Evolutionary conservation across 2,329 filamentous ascomycete species (phyloP), one percentile per base, ranked within the genome.

Genomic region (Alternaria infectoria): DNA sequence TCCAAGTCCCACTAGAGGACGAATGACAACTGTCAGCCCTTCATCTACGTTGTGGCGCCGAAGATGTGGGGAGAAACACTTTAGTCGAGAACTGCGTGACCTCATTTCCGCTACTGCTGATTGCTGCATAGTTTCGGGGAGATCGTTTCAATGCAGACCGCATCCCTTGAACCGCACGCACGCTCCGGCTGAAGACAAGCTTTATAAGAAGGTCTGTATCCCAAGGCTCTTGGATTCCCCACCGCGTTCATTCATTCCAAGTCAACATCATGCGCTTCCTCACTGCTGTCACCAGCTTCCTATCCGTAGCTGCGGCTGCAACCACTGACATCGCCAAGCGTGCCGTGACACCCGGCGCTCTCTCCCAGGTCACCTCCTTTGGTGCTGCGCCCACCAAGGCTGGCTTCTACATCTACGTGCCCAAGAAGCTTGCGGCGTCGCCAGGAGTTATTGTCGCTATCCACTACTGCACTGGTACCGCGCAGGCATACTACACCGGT

Each of bases 401-500:
- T 5, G 78, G 77, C 15, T 87, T 88, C 76, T 86, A 84, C 79
- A 85, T 88, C 61, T 84, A 85, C 59, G 82, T 83, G 15, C 82
- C 82, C 3, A 78, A 79, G 26, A 81, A 81, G 61, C 80, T 85
- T 25, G 79, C 81, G 3, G 54, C 80, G 2, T 82, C 75, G 6
- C 86, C 87, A 0, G 83, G 84, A 3, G 80, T 88, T 46, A 75
- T 88, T 13, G 86, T 88, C 44, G 87, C 85, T 13, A 60, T 78
- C 5, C 87, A 89, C 77, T 88, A 84, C 81, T 89, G 88, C 77
- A 81, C 83, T 51, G 87, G 87, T 25, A 83, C 83, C 3, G 87
- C 85, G 3, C 79, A 82, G 26, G 82, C 82, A 3, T 82, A 40
- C 78, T 87, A 84, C 75, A 74, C 72, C 5, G 81, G 81, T 30